A percentile compares a stretch with the other conserved stretches of the same genome.
These are phyloP conservation scores for Vitellaria paradoxa DNA, from an alignment of 179 eudicot species.

Conservation along the genomic window DNA sequence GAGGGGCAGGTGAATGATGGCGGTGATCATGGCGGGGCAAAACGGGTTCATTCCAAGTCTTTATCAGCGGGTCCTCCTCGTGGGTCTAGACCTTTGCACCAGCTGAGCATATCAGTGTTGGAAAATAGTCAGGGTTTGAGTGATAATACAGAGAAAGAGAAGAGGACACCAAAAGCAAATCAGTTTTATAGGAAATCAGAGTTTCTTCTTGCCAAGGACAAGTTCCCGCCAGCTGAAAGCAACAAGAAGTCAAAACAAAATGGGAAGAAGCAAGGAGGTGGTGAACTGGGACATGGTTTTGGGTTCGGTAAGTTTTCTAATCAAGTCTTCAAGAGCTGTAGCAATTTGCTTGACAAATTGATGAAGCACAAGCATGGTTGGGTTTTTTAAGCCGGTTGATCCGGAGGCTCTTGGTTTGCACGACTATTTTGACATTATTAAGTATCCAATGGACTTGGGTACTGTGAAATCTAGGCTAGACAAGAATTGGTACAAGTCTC, in stretches of 20 bases:
- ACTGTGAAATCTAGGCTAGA: conserved; percentile 54
- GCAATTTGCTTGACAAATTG: conserved; percentile 32
- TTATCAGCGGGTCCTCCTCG: conserved; percentile 37
- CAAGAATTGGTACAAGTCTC: conserved; percentile 42
- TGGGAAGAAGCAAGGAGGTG: conserved; percentile 50
- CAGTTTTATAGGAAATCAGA: conserved; percentile 62
- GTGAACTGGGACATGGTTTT: conserved; percentile 29
- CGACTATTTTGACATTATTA: conserved; percentile 60
- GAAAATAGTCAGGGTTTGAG: conserved; percentile 50
- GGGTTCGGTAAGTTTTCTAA: conserved; percentile 40
- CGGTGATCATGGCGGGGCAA: conserved; percentile 33
- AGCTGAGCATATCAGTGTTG: conserved; percentile 42
- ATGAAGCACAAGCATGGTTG: conserved; percentile 59
- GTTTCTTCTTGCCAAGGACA: conserved; percentile 64
- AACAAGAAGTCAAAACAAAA: conserved; percentile 55
- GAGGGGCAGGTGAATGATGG: conserved; percentile 33
- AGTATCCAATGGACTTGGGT: conserved; percentile 80
- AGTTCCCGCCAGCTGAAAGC: conserved; percentile 54
- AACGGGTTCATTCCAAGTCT: conserved; percentile 49
- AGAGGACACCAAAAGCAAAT: conserved; percentile 70
- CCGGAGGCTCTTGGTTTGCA: conserved; percentile 43
- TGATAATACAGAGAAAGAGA: conserved; percentile 62
- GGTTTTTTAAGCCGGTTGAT: conserved; percentile 51
- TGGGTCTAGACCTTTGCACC: conserved; percentile 46
- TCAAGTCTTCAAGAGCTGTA: conserved; percentile 33